These are phyloP conservation scores for Backusella liffmaniae DNA, from an alignment of 192 early-diverging fungal species.

Conservation along the genomic window DNA sequence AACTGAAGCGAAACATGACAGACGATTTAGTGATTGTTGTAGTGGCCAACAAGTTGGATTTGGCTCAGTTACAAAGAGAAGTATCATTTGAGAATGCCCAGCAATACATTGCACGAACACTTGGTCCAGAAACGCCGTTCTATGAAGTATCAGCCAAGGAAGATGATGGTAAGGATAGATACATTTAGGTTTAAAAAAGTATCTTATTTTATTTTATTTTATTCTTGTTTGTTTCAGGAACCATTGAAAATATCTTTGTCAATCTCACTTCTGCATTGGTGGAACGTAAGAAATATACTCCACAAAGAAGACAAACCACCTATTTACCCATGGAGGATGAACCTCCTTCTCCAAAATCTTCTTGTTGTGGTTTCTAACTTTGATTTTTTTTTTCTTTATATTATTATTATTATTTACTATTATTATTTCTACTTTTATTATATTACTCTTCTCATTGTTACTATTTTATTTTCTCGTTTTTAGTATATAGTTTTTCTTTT, in stretches of 20 bases:
- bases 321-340: slow-evolving; percentile 24
- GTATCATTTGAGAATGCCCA: slow-evolving; percentile 57
- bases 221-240: slow-evolving; percentile 17
- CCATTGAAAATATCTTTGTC: slow-evolving; percentile 55
- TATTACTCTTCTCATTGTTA: background rate
- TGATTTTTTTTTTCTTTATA: background rate
- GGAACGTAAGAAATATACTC: slow-evolving; percentile 31
- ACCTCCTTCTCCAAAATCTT: slow-evolving; percentile 10
- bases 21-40: slow-evolving; percentile 68
- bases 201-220: background rate
- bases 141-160: slow-evolving; percentile 75
- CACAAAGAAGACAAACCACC: slow-evolving; percentile 14
- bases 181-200: background rate
- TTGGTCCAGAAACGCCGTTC: slow-evolving; percentile 60
- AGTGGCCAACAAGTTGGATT: slow-evolving; percentile 72
- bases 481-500: background rate
- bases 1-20: slow-evolving; percentile 63
- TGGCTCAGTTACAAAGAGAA: slow-evolving; percentile 53
- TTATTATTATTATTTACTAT: slow-evolving; percentile 8
- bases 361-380: slow-evolving; percentile 20
- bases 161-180: slow-evolving; percentile 52
- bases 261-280: slow-evolving; percentile 50
- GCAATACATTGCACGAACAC: slow-evolving; percentile 56
- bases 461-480: slow-evolving; percentile 6
- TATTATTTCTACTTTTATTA: no score